phyloP scores from a whole-genome alignment of 495 filamentous ascomycete genomes.

The Lineolata rhizophorae region DNA sequence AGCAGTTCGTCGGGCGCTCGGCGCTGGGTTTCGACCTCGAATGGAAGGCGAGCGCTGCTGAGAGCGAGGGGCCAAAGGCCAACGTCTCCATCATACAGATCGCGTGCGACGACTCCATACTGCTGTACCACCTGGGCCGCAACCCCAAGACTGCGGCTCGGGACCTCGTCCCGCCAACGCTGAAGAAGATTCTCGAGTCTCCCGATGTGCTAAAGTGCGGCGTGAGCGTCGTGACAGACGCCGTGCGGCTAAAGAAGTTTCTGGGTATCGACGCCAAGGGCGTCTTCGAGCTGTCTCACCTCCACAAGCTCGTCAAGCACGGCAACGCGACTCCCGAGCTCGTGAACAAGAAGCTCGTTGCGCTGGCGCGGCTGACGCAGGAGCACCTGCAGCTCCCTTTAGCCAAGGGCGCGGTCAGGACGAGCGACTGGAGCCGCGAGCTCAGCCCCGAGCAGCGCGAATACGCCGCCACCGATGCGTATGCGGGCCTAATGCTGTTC shows the following conservation, averaged over 20 bases:
- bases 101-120: constrained; percentile 17
- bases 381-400: constrained; percentile 16
- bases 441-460: constrained; percentile 12
- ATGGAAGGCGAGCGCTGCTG: constrained; percentile 11
- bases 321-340: constrained; percentile 2
- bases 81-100: constrained; percentile 19
- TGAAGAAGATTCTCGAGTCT: constrained; percentile 42
- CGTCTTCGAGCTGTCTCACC: constrained; percentile 17
- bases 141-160: constrained; percentile 11
- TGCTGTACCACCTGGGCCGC: constrained; percentile 16
- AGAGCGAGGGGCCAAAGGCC: constrained; percentile 10
- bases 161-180: constrained; percentile 13
- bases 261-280: constrained; percentile 12
- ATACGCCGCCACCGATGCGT: constrained; percentile 19
- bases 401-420: constrained; percentile 15
- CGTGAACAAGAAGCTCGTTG: constrained; percentile 11
- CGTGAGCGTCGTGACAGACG: constrained; percentile 72
- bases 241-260: constrained; percentile 12
- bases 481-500: constrained; percentile 17
- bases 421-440: constrained; percentile 15
- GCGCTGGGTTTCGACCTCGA: constrained; percentile 21
- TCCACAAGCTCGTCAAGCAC: constrained; percentile 18
- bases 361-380: constrained; percentile 14
- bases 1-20: constrained; percentile 14
- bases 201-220: constrained; percentile 67